Conservation (phyloP, 2,329 filamentous ascomycete genomes). For the Beauveria sp. region DNA sequence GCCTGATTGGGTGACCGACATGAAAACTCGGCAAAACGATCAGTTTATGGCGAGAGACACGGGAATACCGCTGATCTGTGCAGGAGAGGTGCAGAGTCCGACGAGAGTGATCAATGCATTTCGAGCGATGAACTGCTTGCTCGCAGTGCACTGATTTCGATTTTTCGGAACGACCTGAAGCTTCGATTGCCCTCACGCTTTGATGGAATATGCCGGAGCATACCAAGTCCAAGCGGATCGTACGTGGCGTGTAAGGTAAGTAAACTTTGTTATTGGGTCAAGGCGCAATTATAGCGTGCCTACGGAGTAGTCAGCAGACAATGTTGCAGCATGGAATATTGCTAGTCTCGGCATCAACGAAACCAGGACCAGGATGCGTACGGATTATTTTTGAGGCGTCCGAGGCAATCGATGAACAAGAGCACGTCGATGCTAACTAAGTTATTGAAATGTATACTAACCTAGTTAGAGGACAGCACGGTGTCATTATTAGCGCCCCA, state of each 20-base stretch:
- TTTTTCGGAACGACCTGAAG: background rate
- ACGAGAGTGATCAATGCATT: background rate
- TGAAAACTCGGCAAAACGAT: background rate
- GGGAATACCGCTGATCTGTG: background rate
- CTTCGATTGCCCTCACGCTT: background rate
- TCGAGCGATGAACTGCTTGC: background rate
- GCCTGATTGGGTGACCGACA: conserved; percentile 1
- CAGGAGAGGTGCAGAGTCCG: background rate
- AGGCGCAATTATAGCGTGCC: background rate
- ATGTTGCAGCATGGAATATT: too few species aligned
- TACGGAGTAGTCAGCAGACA: too few species aligned
- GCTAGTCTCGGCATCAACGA: too few species aligned
- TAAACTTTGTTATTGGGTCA: background rate
- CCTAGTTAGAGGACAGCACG: background rate
- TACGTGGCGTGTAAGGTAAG: background rate
- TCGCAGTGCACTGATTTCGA: background rate
- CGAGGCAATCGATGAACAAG: too few species aligned
- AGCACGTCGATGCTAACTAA: background rate
- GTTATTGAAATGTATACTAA: background rate
- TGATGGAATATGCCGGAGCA: background rate
- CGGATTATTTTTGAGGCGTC: too few species aligned
- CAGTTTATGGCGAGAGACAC: background rate
- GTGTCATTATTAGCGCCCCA: background rate
- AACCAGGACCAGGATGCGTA: too few species aligned
- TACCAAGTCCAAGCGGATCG: background rate